phyloP scores from a whole-genome alignment of 495 filamentous ascomycete species.

The Xylaria intraflava region DNA sequence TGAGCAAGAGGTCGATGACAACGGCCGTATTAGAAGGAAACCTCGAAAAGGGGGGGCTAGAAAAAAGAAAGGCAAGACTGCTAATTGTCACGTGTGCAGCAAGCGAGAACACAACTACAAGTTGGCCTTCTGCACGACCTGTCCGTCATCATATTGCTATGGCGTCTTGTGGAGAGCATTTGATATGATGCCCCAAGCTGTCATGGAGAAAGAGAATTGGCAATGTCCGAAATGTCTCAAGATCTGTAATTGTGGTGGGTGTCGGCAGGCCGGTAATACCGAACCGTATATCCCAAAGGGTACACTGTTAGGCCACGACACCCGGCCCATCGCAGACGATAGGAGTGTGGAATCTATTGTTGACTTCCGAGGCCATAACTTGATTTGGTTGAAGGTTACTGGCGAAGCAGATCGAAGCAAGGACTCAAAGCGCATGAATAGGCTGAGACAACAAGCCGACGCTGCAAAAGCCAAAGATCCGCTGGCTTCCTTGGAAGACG shows the following conservation, averaged over 20 bases:
- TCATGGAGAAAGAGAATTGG: conserved; percentile 76
- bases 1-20: conserved; percentile 45
- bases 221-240: conserved; percentile 77
- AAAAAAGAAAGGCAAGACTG: conserved; percentile 40
- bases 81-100: conserved; percentile 73
- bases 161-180: conserved; percentile 84
- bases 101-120: conserved; percentile 72
- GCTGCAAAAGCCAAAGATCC: conserved; percentile 45
- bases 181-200: conserved; percentile 70
- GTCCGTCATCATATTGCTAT: conserved; percentile 73
- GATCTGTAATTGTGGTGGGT: conserved; percentile 77
- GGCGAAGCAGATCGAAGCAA: conserved; percentile 46
- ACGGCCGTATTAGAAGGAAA: conserved; percentile 43
- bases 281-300: conserved; percentile 73
- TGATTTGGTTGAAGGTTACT: conserved; percentile 59
- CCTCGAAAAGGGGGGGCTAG: conserved; percentile 22
- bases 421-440: conserved; percentile 45
- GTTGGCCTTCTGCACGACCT: conserved; percentile 68
- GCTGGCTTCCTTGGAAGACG: conserved; percentile 17
- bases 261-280: conserved; percentile 44
- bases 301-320: conserved; percentile 83
- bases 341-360: conserved; percentile 82
- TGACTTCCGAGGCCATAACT: conserved; percentile 76
- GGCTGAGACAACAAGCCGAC: conserved; percentile 44
- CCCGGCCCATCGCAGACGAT: conserved; percentile 76